These are phyloP conservation scores for Botrytis tulipae DNA, from an alignment of 2,329 filamentous ascomycete genomes.

Conservation along the genomic window DNA sequence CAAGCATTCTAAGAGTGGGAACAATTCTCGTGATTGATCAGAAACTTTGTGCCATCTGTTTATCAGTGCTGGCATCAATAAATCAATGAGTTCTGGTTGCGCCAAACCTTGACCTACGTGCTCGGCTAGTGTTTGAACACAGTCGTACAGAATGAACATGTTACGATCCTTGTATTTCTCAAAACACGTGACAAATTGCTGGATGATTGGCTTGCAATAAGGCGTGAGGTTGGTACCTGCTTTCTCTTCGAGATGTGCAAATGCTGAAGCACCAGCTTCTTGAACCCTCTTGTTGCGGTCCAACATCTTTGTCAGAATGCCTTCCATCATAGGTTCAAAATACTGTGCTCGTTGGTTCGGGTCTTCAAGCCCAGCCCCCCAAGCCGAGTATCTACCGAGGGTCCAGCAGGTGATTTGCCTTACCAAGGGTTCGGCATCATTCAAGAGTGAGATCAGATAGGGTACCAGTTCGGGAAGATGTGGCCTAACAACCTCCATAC, in stretches of 20 bases:
- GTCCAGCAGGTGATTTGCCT: conserved; percentile 98
- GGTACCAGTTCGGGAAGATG: conserved; percentile 88
- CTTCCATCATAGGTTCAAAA: conserved; percentile 97
- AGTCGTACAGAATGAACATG: conserved; percentile 98
- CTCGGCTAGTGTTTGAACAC: conserved; percentile 93
- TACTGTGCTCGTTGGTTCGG: conserved; percentile 67
- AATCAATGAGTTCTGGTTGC: conserved; percentile 73
- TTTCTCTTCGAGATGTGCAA: conserved; percentile 94
- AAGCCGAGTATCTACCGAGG: conserved; percentile 85
- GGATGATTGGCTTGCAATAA: conserved; percentile 86
- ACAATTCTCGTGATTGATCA: conserved; percentile 89
- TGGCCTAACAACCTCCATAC: conserved; percentile 83
- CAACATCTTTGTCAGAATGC: conserved; percentile 89
- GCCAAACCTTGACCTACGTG: conserved; percentile 80
- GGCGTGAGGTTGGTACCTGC: conserved; percentile 76
- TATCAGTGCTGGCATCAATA: conserved; percentile 91
- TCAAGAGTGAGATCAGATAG: conserved; percentile 82
- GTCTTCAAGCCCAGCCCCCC: conserved; percentile 76
- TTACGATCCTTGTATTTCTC: conserved; percentile 96
- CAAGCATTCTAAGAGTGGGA: conserved; percentile 92
- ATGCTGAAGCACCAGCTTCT: conserved; percentile 91
- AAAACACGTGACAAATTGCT: conserved; percentile 91
- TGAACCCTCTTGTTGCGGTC: conserved; percentile 98
- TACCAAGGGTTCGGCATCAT: conserved; percentile 85
- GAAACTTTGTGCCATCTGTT: conserved; percentile 81